Conservation (phyloP, 805 yeast species). For the Kodamaea hsintzibuensis region DNA sequence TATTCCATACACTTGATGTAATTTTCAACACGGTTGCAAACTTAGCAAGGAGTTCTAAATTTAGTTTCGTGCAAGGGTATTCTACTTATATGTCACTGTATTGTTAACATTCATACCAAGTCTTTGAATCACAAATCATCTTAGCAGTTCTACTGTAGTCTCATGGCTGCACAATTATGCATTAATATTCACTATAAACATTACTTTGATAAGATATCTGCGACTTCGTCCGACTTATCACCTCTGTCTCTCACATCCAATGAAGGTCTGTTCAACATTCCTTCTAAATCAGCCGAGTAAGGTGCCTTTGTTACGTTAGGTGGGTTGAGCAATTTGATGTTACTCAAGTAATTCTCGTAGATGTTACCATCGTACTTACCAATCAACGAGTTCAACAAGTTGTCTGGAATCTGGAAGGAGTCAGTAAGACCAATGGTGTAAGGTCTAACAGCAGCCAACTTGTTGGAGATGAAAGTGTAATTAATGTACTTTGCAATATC, state of each 20-base stretch:
- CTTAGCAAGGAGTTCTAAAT: too few relatives aligned
- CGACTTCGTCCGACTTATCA: slow-evolving; percentile 35
- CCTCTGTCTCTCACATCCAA: slow-evolving; percentile 35
- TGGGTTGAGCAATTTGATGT: slow-evolving; percentile 36
- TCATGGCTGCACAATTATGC: background rate
- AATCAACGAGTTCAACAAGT: slow-evolving; percentile 42
- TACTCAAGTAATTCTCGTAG: slow-evolving; percentile 42
- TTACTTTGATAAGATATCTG: slow-evolving; percentile 29
- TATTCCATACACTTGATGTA: background rate
- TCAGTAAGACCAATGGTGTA: slow-evolving; percentile 43
- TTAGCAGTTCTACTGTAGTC: too few relatives aligned
- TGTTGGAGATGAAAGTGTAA: slow-evolving; percentile 29
- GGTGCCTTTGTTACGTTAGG: slow-evolving; percentile 41
- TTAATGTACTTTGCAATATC: slow-evolving; percentile 29
- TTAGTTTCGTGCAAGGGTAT: too few relatives aligned
- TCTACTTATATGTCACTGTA: too few relatives aligned
- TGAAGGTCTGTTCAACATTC: slow-evolving; percentile 41
- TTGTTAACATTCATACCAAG: too few relatives aligned
- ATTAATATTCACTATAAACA: background rate
- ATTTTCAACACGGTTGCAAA: background rate
- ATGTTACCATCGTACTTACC: slow-evolving; percentile 46
- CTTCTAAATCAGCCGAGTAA: slow-evolving; percentile 37
- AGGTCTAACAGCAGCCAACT: slow-evolving; percentile 40
- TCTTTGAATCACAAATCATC: too few relatives aligned
- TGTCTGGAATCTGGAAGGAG: slow-evolving; percentile 45